Conservation (phyloP, 371 early-diverging fungal genomes). For the Zychaea mexicana region DNA sequence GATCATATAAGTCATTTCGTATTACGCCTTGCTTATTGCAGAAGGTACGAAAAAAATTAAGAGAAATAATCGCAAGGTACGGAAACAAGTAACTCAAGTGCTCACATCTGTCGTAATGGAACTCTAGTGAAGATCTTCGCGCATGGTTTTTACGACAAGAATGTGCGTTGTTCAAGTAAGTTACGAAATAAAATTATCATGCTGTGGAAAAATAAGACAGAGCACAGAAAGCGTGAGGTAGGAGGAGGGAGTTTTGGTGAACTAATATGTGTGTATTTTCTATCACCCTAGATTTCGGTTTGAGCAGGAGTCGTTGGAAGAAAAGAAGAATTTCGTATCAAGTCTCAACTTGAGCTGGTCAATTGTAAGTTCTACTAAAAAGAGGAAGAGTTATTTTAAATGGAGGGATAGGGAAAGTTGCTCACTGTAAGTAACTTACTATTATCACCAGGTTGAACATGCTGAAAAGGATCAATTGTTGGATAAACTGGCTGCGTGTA, state of each 20-base stretch:
- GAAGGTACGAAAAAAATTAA: slow-evolving; percentile 61
- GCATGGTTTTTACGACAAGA: slow-evolving; percentile 94
- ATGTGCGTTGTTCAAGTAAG: slow-evolving; percentile 75
- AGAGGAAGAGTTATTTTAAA: background rate
- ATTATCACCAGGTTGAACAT: slow-evolving; percentile 12
- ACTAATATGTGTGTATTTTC: background rate
- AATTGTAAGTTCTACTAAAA: slow-evolving; percentile 33
- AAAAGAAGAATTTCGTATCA: slow-evolving; percentile 59
- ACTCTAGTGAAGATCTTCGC: slow-evolving; percentile 77
- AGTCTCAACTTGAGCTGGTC: slow-evolving; percentile 59
- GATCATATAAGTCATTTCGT: slow-evolving; percentile 96
- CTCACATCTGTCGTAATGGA: background rate
- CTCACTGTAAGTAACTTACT: too few species aligned
- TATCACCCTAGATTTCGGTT: slow-evolving; percentile 55
- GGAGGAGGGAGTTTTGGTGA: too few species aligned
- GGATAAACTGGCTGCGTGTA: slow-evolving; percentile 31
- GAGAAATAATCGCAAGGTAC: too few species aligned
- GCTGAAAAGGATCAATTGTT: slow-evolving; percentile 26
- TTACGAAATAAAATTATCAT: background rate
- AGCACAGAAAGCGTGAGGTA: too few species aligned
- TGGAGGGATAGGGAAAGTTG: too few species aligned
- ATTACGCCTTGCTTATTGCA: slow-evolving; percentile 89
- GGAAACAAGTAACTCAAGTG: background rate
- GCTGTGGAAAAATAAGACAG: background rate
- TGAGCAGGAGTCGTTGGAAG: slow-evolving; percentile 54